Conservation (phyloP, 208 protist genomes). For the Crithidia mellificae region DNA sequence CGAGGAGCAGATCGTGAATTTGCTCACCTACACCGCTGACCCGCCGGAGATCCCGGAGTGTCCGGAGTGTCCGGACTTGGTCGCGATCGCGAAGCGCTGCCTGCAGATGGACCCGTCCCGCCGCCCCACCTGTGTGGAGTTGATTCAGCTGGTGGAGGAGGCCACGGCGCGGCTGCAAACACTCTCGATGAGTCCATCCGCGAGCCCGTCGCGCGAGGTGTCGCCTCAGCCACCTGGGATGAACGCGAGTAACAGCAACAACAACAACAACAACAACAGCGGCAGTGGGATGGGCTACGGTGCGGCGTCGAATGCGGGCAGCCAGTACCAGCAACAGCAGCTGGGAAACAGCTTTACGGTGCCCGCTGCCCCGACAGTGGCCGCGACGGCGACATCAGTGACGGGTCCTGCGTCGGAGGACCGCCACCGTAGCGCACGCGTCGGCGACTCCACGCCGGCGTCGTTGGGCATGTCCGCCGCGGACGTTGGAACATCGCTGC, state of each 20-base stretch:
- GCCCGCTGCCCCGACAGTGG: background rate
- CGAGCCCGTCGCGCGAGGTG: constrained; percentile 33
- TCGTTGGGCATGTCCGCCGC: background rate
- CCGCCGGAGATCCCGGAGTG: constrained; percentile 83
- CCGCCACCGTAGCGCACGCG: constrained; percentile 5
- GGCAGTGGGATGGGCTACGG: too few species aligned
- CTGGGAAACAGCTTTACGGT: background rate
- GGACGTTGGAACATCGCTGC: background rate
- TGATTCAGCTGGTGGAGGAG: constrained; percentile 65
- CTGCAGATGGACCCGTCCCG: constrained; percentile 51
- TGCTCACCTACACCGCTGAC: constrained; percentile 78
- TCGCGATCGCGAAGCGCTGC: constrained; percentile 58
- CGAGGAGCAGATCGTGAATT: constrained; percentile 86
- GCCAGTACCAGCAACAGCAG: constrained; percentile 9
- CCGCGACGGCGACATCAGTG: constrained; percentile 1
- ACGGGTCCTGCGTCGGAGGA: constrained; percentile 10
- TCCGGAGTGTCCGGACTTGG: constrained; percentile 70
- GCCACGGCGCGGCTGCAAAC: constrained; percentile 48
- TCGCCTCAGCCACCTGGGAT: constrained; percentile 8
- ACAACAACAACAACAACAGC: constrained; percentile 9
- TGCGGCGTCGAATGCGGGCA: too few species aligned
- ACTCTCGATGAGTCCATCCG: constrained; percentile 32
- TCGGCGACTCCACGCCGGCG: constrained; percentile 5
- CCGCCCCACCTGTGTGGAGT: constrained; percentile 75
- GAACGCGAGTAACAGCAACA: background rate